Conservation (phyloP, 2,329 filamentous ascomycete species). For the Hypoxylon sp. region DNA sequence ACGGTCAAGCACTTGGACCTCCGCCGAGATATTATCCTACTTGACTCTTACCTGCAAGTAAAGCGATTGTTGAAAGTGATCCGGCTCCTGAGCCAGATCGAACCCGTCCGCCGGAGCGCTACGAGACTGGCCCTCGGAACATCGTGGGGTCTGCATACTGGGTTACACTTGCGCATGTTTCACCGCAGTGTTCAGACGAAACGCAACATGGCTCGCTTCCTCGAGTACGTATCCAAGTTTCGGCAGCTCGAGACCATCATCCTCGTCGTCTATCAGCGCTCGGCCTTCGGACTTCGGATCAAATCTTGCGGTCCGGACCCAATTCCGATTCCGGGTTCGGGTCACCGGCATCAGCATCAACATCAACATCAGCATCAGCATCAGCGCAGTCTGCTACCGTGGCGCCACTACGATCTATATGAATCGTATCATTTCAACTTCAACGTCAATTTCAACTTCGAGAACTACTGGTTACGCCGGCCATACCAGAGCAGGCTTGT, state of each 20-base stretch:
- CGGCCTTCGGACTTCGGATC: constrained; percentile 56
- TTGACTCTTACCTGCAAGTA: constrained; percentile 63
- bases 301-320: constrained; percentile 34
- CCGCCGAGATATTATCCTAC: constrained; percentile 59
- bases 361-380: constrained; percentile 23
- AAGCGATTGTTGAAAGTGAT: constrained; percentile 61
- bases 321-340: constrained; percentile 6
- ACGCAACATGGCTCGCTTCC: constrained; percentile 58
- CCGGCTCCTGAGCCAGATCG: constrained; percentile 61
- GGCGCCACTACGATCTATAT: constrained; percentile 57
- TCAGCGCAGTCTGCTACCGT: constrained; percentile 28
- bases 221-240: constrained; percentile 58
- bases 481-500: constrained; percentile 55
- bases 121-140: constrained; percentile 60
- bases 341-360: constrained; percentile 2
- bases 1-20: constrained; percentile 63
- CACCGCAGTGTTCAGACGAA: constrained; percentile 58
- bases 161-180: constrained; percentile 61
- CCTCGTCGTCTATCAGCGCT: constrained; percentile 62
- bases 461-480: constrained; percentile 57
- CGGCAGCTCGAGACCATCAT: constrained; percentile 57
- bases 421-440: constrained; percentile 62
- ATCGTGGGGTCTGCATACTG: constrained; percentile 60
- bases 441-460: constrained; percentile 61
- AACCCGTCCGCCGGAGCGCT: constrained; percentile 57